These are phyloP conservation scores for Aphanomyces astaci DNA, from an alignment of 352 stramenopile species.

Conservation along the genomic window DNA sequence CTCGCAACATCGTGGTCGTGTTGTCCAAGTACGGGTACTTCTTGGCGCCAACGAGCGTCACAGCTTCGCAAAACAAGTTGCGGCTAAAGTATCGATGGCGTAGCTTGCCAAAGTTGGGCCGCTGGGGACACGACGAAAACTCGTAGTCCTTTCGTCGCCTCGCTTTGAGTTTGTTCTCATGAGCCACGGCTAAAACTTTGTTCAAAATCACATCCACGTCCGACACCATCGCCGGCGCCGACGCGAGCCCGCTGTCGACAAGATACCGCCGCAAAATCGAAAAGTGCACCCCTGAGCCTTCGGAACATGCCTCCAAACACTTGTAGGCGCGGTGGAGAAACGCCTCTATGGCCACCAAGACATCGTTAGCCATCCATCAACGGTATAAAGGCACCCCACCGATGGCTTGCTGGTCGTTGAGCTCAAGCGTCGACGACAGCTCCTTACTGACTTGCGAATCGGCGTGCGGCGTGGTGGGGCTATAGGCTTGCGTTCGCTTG, in stretches of 20 bases:
- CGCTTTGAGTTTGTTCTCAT: slow-evolving; percentile 43
- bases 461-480: not conserved
- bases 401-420: slow-evolving; percentile 20
- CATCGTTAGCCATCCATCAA: not conserved
- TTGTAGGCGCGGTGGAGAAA: slow-evolving; percentile 35
- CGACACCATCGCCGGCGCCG: slow-evolving; percentile 39
- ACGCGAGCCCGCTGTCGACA: slow-evolving; percentile 47
- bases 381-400: not conserved
- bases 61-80: slow-evolving; percentile 59
- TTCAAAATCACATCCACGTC: slow-evolving; percentile 67
- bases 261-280: slow-evolving; percentile 61
- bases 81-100: slow-evolving; percentile 58
- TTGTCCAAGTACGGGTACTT: slow-evolving; percentile 46
- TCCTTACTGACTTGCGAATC: not conserved
- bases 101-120: slow-evolving; percentile 30
- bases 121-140: slow-evolving; percentile 23
- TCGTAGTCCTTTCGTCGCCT: slow-evolving; percentile 50
- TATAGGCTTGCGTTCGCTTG: slow-evolving; percentile 7
- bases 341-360: slow-evolving; percentile 14
- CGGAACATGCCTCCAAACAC: slow-evolving; percentile 38
- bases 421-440: not conserved
- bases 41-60: slow-evolving; percentile 55
- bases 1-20: slow-evolving; percentile 11
- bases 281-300: slow-evolving; percentile 50
- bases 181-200: slow-evolving; percentile 44